Evolutionary conservation across 2,329 filamentous ascomycete species (phyloP), one percentile per base, ranked within the genome.

Genomic region (Aureobasidium musti): DNA sequence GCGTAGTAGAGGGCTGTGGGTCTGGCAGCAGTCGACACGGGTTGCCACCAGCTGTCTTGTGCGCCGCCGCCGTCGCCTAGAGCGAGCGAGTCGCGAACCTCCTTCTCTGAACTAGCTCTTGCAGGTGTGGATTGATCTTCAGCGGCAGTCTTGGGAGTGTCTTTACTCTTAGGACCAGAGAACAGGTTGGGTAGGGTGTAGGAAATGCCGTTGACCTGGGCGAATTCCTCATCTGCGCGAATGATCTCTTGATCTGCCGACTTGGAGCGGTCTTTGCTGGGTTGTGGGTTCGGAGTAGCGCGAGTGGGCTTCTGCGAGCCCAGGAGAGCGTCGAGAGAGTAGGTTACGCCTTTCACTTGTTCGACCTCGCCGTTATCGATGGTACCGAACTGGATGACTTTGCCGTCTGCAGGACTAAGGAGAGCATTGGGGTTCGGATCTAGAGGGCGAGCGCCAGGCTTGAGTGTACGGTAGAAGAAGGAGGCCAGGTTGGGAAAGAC

Each of bases 341-440:
- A 99, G 0, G 95, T 99, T 84, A 99, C 95, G 68, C 95, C 95
- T 80, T 99, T 99, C 70, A 99, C 94, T 80, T 99, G 95, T 77
- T 99, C 95, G 50, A 99, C 96, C 74, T 97, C 92, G 56, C 94
- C 93, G 73, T 93, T 88, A 73, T 96, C 90, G 67, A 99, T 97
- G 72, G 88, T 88, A 13, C 95, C 95, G 72, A 92, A 97, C 73
- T 98, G 94, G 30, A 99, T 85, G 53, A 99, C 85, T 70, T 90
- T 90, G 54, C 95, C 95, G 77, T 99, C 95, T 5, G 95, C 87
- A 0, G 95, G 96, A 0, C 92, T 95, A 8, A 98, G 81, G 5
- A 99, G 80, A 11, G 92, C 90, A 73, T 91, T 89, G 1, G 86
- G 85, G 71, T 94, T 87, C 1, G 91, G 87, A 74, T 98, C 92